These are phyloP conservation scores for Metarhizium album DNA, from an alignment of 2,329 filamentous ascomycete genomes.

Conservation along the genomic window DNA sequence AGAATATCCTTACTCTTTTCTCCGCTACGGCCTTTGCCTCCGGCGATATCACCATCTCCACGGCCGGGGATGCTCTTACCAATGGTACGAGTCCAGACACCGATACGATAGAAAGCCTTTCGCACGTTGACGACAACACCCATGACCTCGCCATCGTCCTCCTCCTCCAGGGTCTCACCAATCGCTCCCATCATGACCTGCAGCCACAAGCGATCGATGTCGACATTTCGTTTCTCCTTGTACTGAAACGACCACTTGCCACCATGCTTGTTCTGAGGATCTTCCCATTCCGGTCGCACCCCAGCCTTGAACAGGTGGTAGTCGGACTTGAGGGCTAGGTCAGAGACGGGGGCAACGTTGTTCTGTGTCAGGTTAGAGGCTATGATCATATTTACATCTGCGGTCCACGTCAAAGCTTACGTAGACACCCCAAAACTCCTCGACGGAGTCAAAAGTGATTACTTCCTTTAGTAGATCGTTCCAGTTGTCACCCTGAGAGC, in stretches of 20 bases:
- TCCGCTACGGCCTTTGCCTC: conserved; percentile 63
- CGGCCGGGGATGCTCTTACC: conserved; percentile 73
- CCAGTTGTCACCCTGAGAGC: conserved; percentile 86
- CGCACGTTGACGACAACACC: conserved; percentile 98
- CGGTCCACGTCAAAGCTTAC: conserved; percentile 44
- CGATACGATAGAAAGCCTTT: conserved; percentile 95
- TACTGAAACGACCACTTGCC: conserved; percentile 98
- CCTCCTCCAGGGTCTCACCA: conserved; percentile 92
- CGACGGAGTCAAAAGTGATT: conserved; percentile 95
- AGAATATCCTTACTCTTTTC: conserved; percentile 84
- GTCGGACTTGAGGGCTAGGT: conserved; percentile 93
- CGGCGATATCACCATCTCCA: conserved; percentile 60
- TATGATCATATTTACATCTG: background rate
- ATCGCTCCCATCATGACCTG: conserved; percentile 95
- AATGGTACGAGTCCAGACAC: conserved; percentile 91
- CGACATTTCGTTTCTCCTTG: conserved; percentile 86
- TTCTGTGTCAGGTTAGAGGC: conserved; percentile 49
- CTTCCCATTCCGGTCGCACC: conserved; percentile 97
- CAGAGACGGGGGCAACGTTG: conserved; percentile 93
- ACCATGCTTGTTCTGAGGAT: conserved; percentile 96
- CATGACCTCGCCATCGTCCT: conserved; percentile 95
- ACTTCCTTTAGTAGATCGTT: conserved; percentile 96
- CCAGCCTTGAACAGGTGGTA: conserved; percentile 99
- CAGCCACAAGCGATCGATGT: conserved; percentile 93
- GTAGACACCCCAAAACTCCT: conserved; percentile 99